Percentiles rank a stretch among this genome's conserved stretches.
Conservation (phyloP, 768 basidiomycete species). For the Fomitopsis pulvina region DNA sequence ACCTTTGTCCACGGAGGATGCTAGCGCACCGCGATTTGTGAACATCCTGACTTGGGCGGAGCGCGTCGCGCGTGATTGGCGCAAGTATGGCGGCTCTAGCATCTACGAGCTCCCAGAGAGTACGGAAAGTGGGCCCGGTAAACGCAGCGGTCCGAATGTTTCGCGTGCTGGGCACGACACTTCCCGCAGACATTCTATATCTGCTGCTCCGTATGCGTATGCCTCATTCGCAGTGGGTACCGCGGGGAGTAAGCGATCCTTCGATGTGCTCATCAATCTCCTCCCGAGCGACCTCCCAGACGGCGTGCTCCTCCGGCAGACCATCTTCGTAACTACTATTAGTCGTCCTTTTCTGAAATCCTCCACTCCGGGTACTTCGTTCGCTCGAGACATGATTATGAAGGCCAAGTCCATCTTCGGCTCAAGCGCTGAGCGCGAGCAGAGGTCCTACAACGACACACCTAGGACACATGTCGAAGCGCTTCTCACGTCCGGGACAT, state of each 20-base stretch:
- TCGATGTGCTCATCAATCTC: constrained; percentile 34
- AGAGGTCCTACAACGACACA: background rate
- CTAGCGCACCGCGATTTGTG: constrained; percentile 29
- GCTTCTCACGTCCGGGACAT: background rate
- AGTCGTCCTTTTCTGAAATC: constrained; percentile 28
- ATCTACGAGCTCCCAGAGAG: constrained; percentile 20
- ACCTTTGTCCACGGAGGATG: constrained; percentile 27
- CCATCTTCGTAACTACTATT: constrained; percentile 35
- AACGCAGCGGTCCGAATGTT: background rate
- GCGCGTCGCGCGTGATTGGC: constrained; percentile 31
- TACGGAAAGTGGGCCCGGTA: background rate
- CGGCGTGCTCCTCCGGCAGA: constrained; percentile 29
- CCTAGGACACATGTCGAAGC: background rate
- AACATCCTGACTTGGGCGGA: constrained; percentile 35
- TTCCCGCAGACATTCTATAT: background rate
- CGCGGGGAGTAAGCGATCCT: constrained; percentile 22
- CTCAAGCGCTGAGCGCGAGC: background rate
- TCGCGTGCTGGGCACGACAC: background rate
- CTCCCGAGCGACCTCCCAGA: constrained; percentile 24
- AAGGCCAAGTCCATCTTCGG: background rate
- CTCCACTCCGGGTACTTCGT: background rate
- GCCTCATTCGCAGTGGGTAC: background rate
- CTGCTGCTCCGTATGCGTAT: background rate
- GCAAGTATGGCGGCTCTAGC: constrained; percentile 23
- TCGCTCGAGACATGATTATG: background rate